phyloP scores from a whole-genome alignment of 768 basidiomycete species.

The Rhizopogon roseolus region DNA sequence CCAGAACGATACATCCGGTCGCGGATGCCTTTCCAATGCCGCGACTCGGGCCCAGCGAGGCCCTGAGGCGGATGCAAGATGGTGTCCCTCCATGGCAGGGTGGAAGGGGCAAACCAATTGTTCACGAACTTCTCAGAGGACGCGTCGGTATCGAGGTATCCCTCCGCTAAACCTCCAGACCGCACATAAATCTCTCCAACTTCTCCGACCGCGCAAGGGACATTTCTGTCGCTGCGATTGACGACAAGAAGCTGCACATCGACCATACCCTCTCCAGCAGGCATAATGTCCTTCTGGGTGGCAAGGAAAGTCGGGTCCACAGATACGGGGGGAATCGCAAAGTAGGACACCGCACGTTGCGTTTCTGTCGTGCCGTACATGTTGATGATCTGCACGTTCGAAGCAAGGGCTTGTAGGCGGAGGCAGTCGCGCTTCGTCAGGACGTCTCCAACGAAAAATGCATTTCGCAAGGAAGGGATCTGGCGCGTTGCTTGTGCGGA shows the following conservation, averaged over 20 bases:
- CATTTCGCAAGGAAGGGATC: conserved; percentile 82
- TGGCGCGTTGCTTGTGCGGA: conserved; percentile 80
- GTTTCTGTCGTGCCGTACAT: conserved; percentile 99
- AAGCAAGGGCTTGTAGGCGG: conserved; percentile 87
- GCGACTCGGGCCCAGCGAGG: conserved; percentile 65
- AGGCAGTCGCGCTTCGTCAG: conserved; percentile 97
- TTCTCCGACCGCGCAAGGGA: conserved; percentile 92
- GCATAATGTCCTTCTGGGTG: conserved; percentile 96
- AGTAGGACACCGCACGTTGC: conserved; percentile 97
- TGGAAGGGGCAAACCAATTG: conserved; percentile 79
- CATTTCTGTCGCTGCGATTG: conserved; percentile 78
- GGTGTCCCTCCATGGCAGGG: conserved; percentile 58
- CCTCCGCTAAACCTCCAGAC: conserved; percentile 92
- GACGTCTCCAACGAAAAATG: conserved; percentile 99
- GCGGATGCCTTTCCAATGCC: conserved; percentile 90
- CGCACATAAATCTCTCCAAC: conserved; percentile 99
- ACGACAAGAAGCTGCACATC: conserved; percentile 97
- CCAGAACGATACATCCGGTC: conserved; percentile 98
- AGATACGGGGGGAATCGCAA: conserved; percentile 80
- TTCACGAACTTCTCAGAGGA: conserved; percentile 87
- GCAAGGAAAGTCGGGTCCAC: conserved; percentile 87
- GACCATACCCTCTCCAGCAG: conserved; percentile 95
- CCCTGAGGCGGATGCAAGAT: conserved; percentile 55
- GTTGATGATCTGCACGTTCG: conserved; percentile 93
- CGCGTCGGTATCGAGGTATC: conserved; percentile 81